Evolutionary conservation across 1,284 basidiomycete genomes (phyloP).

Genomic region (Anthracocystis panici-leucophaei): DNA sequence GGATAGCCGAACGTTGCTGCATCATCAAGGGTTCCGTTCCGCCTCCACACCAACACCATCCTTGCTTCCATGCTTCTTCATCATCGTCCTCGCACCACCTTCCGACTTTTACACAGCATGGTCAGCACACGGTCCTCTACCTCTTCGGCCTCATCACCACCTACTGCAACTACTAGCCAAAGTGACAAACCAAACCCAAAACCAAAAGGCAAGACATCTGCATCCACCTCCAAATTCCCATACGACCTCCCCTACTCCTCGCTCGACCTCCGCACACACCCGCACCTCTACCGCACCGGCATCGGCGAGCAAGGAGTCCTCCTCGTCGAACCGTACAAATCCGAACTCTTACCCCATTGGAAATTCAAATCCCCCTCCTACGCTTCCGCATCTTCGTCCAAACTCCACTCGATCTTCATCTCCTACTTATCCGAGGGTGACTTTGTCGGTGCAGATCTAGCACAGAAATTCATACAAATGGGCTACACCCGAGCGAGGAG

Average conservation of each 20-base stretch:
- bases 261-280: constrained; percentile 31
- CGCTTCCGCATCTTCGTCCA: constrained; percentile 23
- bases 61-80: background rate
- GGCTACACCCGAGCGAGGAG: constrained; percentile 45
- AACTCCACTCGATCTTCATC: constrained; percentile 26
- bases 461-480: constrained; percentile 50
- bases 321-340: constrained; percentile 50
- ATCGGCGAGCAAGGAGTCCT: constrained; percentile 53
- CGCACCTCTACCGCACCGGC: constrained; percentile 47
- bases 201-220: background rate
- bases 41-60: constrained; percentile 42
- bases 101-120: constrained; percentile 5
- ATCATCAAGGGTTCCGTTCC: background rate
- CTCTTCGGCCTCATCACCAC: background rate
- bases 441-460: constrained; percentile 45
- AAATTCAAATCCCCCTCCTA: constrained; percentile 32
- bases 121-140: constrained; percentile 23
- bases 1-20: constrained; percentile 17
- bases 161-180: background rate
- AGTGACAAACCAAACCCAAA: background rate
- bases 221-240: constrained; percentile 22
- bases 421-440: constrained; percentile 35
- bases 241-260: constrained; percentile 35
- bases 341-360: constrained; percentile 47
- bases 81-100: background rate